Evolutionary conservation across 1,284 basidiomycete species (phyloP), one percentile per base, ranked within the genome.

Genomic region (Ustilago shanxiensis): DNA sequence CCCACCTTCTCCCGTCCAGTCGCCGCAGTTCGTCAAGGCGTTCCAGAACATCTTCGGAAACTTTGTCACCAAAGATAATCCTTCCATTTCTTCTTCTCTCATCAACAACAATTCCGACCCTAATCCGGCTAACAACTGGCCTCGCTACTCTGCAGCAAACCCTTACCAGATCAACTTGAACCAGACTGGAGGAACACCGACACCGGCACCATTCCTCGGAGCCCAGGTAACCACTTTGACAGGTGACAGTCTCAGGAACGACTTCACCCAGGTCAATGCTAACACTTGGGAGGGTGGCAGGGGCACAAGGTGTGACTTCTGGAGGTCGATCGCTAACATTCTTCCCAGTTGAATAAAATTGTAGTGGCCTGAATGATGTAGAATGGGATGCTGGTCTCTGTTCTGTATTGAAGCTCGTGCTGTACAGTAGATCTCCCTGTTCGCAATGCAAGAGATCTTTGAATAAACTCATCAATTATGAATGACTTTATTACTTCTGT

Each of bases 101-200:
- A 57, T 41, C 11, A 33, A 66, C 26, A 54, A 41, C 60, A 37
- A 26, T 52, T 51, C 37, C 51, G 29, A 29, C 31, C 28, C 56
- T 9, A 63, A 67, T 16, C 44, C 70, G 1, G 60, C 64, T 3
- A 60, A 60, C 37, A 64, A 64, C 33, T 72, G 70, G 70, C 70
- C 70, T 20, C 18, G 55, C 26, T 72, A 60, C 50, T 64, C 70
- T 10, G 16, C 56, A 1, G 22, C 35, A 10, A 53, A 18, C 8
- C 70, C 65, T 2, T 67, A 67, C 28, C 70, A 72, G 58, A 67
- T 72, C 58, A 67, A 72, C 61, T 58, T 72, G 31, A 72, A 72
- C 44, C 65, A 72, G 53, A 72, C 70, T 13, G 65, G 61, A 14
- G 70, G 70, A 14, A 63, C 60, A 2, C 44, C 55, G 1, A 11